phyloP scores from a whole-genome alignment of 2,329 filamentous ascomycete genomes.

The Xylariaceae sp. region DNA sequence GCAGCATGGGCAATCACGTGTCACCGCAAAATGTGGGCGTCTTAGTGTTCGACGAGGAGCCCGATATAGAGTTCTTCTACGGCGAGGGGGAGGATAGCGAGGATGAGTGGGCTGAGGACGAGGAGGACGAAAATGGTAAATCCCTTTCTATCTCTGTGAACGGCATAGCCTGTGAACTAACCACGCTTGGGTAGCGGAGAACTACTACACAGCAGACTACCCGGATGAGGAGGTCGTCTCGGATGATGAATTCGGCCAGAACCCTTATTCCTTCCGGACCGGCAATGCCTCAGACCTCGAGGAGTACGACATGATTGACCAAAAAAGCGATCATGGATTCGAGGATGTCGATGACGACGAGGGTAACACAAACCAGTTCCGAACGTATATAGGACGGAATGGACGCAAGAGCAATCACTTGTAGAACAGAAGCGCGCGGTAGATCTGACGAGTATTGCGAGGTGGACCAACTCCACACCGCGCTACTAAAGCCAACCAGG shows the following conservation, averaged over 20 bases:
- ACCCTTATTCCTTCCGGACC: slow-evolving; percentile 52
- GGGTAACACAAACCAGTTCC: slow-evolving; percentile 20
- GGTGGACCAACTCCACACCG: background rate
- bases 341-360: slow-evolving; percentile 24
- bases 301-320: slow-evolving; percentile 44
- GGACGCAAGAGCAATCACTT: slow-evolving; percentile 31
- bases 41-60: slow-evolving; percentile 53
- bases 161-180: too few relatives aligned
- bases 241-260: slow-evolving; percentile 60
- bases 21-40: slow-evolving; percentile 51
- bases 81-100: slow-evolving; percentile 60
- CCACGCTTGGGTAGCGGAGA: slow-evolving; percentile 53
- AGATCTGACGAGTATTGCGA: slow-evolving; percentile 6
- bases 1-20: slow-evolving; percentile 44
- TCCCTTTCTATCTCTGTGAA: background rate
- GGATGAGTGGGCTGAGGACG: slow-evolving; percentile 52
- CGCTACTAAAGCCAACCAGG: slow-evolving; percentile 1
- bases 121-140: slow-evolving; percentile 63
- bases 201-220: slow-evolving; percentile 76
- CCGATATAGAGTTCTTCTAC: slow-evolving; percentile 59
- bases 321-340: slow-evolving; percentile 31
- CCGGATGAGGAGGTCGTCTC: slow-evolving; percentile 74
- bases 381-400: slow-evolving; percentile 36
- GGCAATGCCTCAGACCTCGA: slow-evolving; percentile 53
- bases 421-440: slow-evolving; percentile 18